These are phyloP conservation scores for Umbilicaria muhlenbergii DNA, from an alignment of 495 filamentous ascomycete genomes.

Conservation along the genomic window DNA sequence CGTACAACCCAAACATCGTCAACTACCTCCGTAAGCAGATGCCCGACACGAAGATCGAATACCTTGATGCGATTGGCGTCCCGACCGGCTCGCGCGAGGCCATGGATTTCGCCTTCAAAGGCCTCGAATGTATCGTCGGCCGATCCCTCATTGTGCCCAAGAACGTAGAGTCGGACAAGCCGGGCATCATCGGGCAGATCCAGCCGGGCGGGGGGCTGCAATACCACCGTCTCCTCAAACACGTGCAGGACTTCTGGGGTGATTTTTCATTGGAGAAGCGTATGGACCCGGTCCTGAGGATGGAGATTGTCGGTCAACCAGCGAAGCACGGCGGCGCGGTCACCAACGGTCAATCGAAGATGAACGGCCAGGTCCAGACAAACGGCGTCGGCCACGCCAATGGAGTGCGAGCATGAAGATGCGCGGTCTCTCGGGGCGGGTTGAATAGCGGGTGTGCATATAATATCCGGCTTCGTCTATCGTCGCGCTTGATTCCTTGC, in stretches of 20 bases:
- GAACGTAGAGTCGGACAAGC: constrained; percentile 23
- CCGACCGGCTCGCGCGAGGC: constrained; percentile 13
- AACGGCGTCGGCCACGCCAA: no score
- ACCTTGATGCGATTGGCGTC: constrained; percentile 12
- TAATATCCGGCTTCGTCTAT: no score
- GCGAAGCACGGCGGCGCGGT: no score
- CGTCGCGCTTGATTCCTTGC: no score
- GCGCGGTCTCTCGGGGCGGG: no score
- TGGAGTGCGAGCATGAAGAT: no score
- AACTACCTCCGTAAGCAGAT: constrained; percentile 13
- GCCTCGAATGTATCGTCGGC: constrained; percentile 14
- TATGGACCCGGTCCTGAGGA: constrained; percentile 9
- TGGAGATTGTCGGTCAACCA: constrained; percentile 1
- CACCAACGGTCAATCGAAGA: no score
- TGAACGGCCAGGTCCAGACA: no score
- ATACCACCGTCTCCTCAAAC: constrained; percentile 8
- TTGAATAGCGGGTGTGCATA: no score
- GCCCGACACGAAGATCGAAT: constrained; percentile 12
- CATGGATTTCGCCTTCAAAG: constrained; percentile 12
- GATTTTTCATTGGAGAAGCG: constrained; percentile 8
- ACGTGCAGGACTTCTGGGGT: constrained; percentile 10
- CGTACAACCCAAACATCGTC: constrained; percentile 19
- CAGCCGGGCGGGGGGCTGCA: constrained; percentile 5
- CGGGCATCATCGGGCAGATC: constrained; percentile 8
- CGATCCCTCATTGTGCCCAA: constrained; percentile 15